Base-by-base conservation (phyloP, 2,329 filamentous ascomycete species). In the Colletotrichum filicis region DNA sequence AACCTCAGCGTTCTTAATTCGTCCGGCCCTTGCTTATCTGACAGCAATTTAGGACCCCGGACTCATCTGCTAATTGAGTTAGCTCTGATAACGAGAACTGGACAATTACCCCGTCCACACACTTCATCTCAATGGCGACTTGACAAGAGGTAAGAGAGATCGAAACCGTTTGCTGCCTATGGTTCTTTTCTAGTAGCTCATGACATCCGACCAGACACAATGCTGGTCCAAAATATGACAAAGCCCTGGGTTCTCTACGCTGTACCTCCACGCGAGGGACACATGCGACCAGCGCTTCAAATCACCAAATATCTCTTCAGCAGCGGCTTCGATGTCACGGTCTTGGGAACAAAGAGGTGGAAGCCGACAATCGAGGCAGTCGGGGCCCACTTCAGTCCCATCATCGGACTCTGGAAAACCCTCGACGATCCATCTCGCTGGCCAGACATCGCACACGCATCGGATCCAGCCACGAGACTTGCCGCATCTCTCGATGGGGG, bases 221-320 rank as follows among this genome's bases (percentile, higher is more conserved):
- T 19, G 22, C 5, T 56, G 4, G 11, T 56, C 11, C 26, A 28
- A 11, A 24, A 24, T 12, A 56, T 30, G 9, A 32, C 5, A 22
- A 55, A 55, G 2, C 66, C 52, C 1, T 35, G 28, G 14, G 5
- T 73, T 1, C 59, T 73, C 12, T 70, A 64, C 14, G 59, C 59
- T 1, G 59, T 73, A 0, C 70, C 66, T 5, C 70, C 59, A 5
- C 49, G 66, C 5, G 70, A 73, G 26, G 66, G 70, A 5, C 66
- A 70, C 26, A 69, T 73, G 66, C 59, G 66, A 22, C 70, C 70
- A 16, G 70, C 70, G 1, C 53, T 73, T 3, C 66, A 73, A 24
- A 73, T 73, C 2, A 14, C 14, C n/a, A 46, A 63, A 19, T 12
- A 70, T 6, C 59, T 69, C 11, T 8, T 26, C 26, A 19, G 30